Percentiles rank a stretch among this genome's conserved stretches.
phyloP scores from a whole-genome alignment of 192 early-diverging fungal genomes.

The Chytriomyces confervae region DNA sequence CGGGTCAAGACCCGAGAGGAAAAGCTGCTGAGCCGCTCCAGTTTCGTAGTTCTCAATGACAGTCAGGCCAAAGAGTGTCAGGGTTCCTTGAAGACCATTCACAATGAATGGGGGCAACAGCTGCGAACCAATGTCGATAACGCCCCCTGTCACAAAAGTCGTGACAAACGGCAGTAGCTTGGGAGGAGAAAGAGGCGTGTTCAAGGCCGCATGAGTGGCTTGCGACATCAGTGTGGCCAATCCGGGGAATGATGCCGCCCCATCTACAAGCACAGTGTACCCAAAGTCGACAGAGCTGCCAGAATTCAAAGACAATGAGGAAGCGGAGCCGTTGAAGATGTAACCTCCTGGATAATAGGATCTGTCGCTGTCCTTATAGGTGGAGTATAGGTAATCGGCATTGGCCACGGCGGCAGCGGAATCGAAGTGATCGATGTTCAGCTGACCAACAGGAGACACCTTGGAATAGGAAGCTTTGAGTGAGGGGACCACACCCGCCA shows the following conservation, averaged over 20 bases:
- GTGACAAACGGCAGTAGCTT: background rate
- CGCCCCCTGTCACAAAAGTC: background rate
- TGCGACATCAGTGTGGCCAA: background rate
- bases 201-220: background rate
- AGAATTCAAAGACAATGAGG: background rate
- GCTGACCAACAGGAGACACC: background rate
- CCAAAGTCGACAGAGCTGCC: background rate
- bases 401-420: background rate
- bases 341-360: slow-evolving; percentile 17
- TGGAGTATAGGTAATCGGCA: background rate
- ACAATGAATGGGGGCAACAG: slow-evolving; percentile 1
- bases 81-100: background rate
- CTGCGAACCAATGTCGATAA: background rate
- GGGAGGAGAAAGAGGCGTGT: background rate
- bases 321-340: background rate
- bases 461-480: background rate
- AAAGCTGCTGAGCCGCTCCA: slow-evolving; percentile 1
- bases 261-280: background rate
- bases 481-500: background rate
- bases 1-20: background rate
- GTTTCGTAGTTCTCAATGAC: background rate
- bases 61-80: background rate
- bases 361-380: background rate
- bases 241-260: too few species aligned
- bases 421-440: background rate